Base-by-base conservation (phyloP, 805 yeast species). In the Barnettozyma botsteinii region DNA sequence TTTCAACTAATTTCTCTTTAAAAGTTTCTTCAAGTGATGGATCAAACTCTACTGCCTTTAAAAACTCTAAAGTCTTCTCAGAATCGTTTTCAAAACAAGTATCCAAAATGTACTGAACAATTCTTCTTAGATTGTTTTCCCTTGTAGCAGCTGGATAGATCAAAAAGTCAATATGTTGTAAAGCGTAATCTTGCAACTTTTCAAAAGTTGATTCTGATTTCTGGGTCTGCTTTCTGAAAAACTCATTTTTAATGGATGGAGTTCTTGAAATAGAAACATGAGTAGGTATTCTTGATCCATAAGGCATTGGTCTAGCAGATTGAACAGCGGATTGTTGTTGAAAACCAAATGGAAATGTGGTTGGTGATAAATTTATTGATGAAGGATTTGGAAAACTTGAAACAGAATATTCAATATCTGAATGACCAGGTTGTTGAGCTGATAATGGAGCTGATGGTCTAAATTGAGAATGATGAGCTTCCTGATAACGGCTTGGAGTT, bases 21-120 rank as follows among this genome's bases (percentile, higher is more conserved):
- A 55, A 45, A 9, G 18, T 18, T 4, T 35, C 21, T 23, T 47
- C 48, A 3, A 38, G 28, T 5, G 33, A 27, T 1, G 42, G 28
- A 31, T 55, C 53, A n/a, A 33, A 34, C 10, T 48, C 45, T n/a
- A 49, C 38, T 7, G 40, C 29, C 4, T 37, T 41, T 42, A 52
- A 35, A 25, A 41, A 40, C 3, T 31, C 32, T 24, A 34, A 37
- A 25, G 50, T 42, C 9, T 31, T 20, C 4, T 36, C 36, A 20
- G 37, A 15, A 33, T 67, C 59, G n/a, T 58, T 55, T 12, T 46
- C 41, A 65, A 69, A 66, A 38, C 52, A 61, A 1, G 58, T 57
- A 22, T 64, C 64, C 32, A 65, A 42, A 31, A 68, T 57, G 42
- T 62, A 63, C n/a, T 60, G 61, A 9, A 62, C 37, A 27, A 67